Percentiles rank a stretch among this genome's conserved stretches.
phyloP scores from a whole-genome alignment of 2,329 filamentous ascomycete genomes.

The Colletotrichum lini region DNA sequence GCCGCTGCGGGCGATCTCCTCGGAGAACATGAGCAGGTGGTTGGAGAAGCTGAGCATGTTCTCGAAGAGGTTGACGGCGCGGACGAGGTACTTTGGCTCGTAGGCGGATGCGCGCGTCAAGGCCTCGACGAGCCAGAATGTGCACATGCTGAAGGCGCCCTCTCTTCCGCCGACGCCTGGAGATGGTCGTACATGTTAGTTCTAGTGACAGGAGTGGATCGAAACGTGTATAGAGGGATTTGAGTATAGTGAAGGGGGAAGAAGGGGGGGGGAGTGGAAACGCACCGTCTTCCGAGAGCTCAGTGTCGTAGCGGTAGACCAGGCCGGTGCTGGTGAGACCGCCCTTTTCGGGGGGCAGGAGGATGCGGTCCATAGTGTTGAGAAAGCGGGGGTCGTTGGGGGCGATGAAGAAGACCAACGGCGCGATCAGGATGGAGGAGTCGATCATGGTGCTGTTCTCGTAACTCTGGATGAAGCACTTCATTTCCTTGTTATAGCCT shows the following conservation, averaged over 20 bases:
- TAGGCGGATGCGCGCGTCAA: slow-evolving; percentile 78
- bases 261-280: not conserved
- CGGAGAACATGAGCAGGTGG: slow-evolving; percentile 83
- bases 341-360: slow-evolving; percentile 80
- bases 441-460: slow-evolving; percentile 79
- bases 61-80: slow-evolving; percentile 80
- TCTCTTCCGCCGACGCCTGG: slow-evolving; percentile 80
- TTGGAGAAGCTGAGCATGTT: slow-evolving; percentile 85
- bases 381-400: slow-evolving; percentile 84
- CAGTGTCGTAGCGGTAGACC: slow-evolving; percentile 82
- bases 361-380: slow-evolving; percentile 79
- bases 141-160: slow-evolving; percentile 86
- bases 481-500: slow-evolving; percentile 79
- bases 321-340: slow-evolving; percentile 82
- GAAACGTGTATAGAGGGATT: too few species aligned
- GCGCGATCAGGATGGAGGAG: slow-evolving; percentile 82
- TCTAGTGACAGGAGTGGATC: not conserved
- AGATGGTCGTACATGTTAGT: not conserved
- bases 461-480: slow-evolving; percentile 83
- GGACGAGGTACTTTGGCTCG: slow-evolving; percentile 73
- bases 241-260: not conserved
- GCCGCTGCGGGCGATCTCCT: slow-evolving; percentile 81
- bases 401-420: slow-evolving; percentile 84
- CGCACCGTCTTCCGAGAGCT: slow-evolving; percentile 77
- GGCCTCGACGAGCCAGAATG: slow-evolving; percentile 86